Base-by-base conservation (phyloP, 345 rosid species). In the Leavenworthia alabamica region DNA sequence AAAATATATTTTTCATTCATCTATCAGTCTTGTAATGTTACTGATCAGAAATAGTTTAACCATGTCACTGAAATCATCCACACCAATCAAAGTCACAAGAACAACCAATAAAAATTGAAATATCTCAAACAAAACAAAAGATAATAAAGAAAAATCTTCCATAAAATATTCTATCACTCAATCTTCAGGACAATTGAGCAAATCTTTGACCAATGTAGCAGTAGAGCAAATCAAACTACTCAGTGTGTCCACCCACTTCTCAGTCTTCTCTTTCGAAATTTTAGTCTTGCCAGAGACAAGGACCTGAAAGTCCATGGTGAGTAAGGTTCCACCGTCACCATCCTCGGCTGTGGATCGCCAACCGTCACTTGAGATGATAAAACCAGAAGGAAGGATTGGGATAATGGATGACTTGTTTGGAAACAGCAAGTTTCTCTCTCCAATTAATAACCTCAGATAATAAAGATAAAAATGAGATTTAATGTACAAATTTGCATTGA, bases 351-450 rank as follows among this genome's bases (percentile, higher is more conserved):
- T 53, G 54, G 70, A 7, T 46, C 51, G 57, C 2, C 16, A 31
- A 33, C 84, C 78, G 27, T 85, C 86, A n/a, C 63, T 60, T 1
- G 89, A 77, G 68, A 88, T 80, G 3, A 78, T 67, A 65, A 87
- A 80, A 28, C 97, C 97, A 0, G 93, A 87, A 17, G 97, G 89
- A 52, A 87, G 91, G 31, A 90, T 47, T 9, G 83, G 81, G 15
- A 85, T 64, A 0, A 7, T 2, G 0, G 68, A 49, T 3, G 80
- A n/a, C n/a, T n/a, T n/a, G n/a, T n/a, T n/a, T n/a, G n/a, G n/a
- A n/a, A n/a, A n/a, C n/a, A n/a, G n/a, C n/a, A n/a, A n/a, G n/a
- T n/a, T n/a, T n/a, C n/a, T n/a, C n/a, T n/a, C n/a, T n/a, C n/a
- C n/a, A n/a, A n/a, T n/a, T n/a, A n/a, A n/a, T n/a, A n/a, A n/a